Conservation (phyloP, 164 flowering plant genomes). For the Litsea cubeba region DNA sequence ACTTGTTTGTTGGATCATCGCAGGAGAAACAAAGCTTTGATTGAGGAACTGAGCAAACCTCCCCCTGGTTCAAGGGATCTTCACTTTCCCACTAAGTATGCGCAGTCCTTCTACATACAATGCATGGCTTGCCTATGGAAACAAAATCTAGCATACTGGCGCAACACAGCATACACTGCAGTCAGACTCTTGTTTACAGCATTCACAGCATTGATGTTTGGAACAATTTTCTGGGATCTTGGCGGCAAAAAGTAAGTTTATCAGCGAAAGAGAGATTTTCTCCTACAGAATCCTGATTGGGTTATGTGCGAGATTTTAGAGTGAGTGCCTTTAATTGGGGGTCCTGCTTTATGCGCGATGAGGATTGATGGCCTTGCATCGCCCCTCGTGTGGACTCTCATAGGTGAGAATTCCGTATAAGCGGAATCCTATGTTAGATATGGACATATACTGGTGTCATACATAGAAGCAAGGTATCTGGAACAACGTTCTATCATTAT, state of each 20-base stretch:
- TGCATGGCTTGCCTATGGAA: slow-evolving; percentile 60
- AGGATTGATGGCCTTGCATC: too few relatives aligned
- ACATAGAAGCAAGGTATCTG: too few relatives aligned
- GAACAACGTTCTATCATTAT: too few relatives aligned
- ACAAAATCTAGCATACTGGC: slow-evolving; percentile 62
- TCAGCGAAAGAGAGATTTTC: too few relatives aligned
- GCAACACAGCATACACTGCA: slow-evolving; percentile 51
- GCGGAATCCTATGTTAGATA: too few relatives aligned
- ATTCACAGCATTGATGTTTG: slow-evolving; percentile 34
- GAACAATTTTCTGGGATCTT: slow-evolving; percentile 48
- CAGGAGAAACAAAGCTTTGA: slow-evolving; percentile 36
- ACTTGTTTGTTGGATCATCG: background rate
- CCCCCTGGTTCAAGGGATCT: slow-evolving; percentile 28
- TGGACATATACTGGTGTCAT: too few relatives aligned
- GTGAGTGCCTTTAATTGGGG: too few relatives aligned
- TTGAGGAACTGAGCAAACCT: slow-evolving; percentile 29
- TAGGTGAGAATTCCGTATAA: too few relatives aligned
- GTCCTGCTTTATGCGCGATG: too few relatives aligned
- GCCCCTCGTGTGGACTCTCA: too few relatives aligned
- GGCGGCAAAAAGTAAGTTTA: slow-evolving; percentile 33
- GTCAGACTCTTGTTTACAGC: slow-evolving; percentile 38
- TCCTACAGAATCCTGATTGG: too few relatives aligned
- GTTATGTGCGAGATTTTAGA: too few relatives aligned
- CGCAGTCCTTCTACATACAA: slow-evolving; percentile 37
- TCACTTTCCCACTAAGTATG: slow-evolving; percentile 38